These are phyloP conservation scores for Penicillium steckii DNA, from an alignment of 495 filamentous ascomycete genomes.

Conservation along the genomic window DNA sequence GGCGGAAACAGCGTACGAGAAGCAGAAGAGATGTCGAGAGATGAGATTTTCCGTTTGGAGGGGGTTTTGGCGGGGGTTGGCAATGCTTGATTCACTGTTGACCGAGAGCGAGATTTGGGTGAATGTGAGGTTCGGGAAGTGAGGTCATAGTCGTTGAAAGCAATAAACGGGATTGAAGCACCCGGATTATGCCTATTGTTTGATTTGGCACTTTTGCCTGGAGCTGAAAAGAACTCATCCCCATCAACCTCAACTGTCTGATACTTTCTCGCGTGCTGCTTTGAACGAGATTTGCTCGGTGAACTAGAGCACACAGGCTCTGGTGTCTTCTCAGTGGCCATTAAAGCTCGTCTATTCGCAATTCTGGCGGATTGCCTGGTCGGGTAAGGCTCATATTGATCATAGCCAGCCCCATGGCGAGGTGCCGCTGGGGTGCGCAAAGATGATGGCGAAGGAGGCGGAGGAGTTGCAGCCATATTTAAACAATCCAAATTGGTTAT, in stretches of 20 bases:
- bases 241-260: neutral
- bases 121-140: conserved; percentile 1
- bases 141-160: neutral
- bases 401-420: conserved; percentile 63
- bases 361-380: conserved; percentile 47
- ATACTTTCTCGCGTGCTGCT: neutral
- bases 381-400: conserved; percentile 68
- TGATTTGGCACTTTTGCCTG: neutral
- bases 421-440: conserved; percentile 72
- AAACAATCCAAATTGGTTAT: neutral
- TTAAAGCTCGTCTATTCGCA: neutral
- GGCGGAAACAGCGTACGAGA: conserved; percentile 73
- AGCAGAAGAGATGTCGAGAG: conserved; percentile 57
- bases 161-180: neutral
- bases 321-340: neutral
- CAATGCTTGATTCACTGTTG: conserved; percentile 51
- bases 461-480: conserved; percentile 65
- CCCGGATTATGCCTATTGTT: neutral
- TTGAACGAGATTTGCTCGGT: neutral
- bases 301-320: neutral
- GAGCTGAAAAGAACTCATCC: conserved; percentile 1
- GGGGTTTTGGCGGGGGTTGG: conserved; percentile 90
- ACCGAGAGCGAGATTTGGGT: conserved; percentile 17
- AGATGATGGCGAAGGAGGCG: conserved; percentile 47
- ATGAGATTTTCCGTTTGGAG: conserved; percentile 59